Percentiles rank a stretch among this genome's conserved stretches.
Conservation (phyloP, 768 basidiomycete species). For the Sarcodon sp. region DNA sequence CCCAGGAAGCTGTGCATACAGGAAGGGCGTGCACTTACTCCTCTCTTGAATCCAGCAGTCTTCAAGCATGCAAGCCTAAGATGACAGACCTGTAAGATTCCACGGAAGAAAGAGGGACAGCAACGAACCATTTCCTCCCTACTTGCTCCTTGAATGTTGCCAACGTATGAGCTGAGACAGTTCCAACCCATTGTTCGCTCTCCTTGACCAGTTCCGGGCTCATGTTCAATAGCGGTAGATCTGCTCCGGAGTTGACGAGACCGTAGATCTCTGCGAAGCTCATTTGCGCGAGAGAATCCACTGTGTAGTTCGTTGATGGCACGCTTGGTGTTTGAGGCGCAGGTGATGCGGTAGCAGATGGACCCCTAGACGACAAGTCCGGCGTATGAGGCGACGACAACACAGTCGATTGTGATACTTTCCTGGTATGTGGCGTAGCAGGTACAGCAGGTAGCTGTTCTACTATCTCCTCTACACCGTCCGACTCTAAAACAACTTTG, state of each 20-base stretch:
- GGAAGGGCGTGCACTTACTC: constrained; percentile 30
- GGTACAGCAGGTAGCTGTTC: constrained; percentile 24
- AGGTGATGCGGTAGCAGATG: constrained; percentile 62
- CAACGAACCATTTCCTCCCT: constrained; percentile 10
- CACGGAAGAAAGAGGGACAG: constrained; percentile 1
- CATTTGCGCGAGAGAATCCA: constrained; percentile 57
- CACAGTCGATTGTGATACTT: constrained; percentile 21
- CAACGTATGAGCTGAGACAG: constrained; percentile 64
- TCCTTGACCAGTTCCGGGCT: constrained; percentile 57
- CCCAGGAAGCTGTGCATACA: not conserved
- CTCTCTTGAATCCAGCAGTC: constrained; percentile 70
- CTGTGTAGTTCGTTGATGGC: constrained; percentile 31
- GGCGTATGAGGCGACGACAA: constrained; percentile 55
- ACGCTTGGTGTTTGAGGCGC: constrained; percentile 47
- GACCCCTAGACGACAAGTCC: constrained; percentile 61
- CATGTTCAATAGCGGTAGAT: constrained; percentile 51
- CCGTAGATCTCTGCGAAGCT: constrained; percentile 67
- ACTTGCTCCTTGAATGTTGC: constrained; percentile 23
- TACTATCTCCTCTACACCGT: constrained; percentile 40
- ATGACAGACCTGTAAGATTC: not conserved
- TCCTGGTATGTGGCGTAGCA: constrained; percentile 55
- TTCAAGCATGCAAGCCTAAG: constrained; percentile 25
- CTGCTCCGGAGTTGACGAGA: constrained; percentile 36
- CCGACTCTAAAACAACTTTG: constrained; percentile 66
- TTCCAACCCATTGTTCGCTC: constrained; percentile 76